Percentiles rank a stretch among this genome's conserved stretches.
Evolutionary conservation across 2,329 filamentous ascomycete genomes (phyloP).

Genomic region (Alternaria ethzedia): DNA sequence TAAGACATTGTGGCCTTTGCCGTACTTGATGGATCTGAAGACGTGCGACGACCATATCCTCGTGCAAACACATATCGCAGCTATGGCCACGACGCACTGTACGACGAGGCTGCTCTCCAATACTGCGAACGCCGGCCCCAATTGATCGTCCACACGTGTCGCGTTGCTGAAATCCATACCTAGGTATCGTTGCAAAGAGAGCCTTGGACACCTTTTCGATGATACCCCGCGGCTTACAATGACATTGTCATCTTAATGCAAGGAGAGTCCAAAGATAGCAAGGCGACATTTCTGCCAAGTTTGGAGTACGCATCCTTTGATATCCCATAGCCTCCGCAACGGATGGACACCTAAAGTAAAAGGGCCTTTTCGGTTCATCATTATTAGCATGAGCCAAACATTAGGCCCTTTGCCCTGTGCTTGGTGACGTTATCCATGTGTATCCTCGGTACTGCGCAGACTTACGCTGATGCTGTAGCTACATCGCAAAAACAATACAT

Average conservation of each 20-base stretch:
- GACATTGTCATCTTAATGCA: no score
- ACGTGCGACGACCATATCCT: slow-evolving; percentile 17
- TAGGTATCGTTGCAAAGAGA: not conserved
- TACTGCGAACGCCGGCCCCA: not conserved
- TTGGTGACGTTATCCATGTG: not conserved
- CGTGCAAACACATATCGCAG: slow-evolving; percentile 17
- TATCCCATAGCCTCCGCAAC: not conserved
- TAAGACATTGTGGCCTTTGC: slow-evolving; percentile 4
- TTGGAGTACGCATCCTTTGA: not conserved
- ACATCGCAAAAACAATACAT: not conserved
- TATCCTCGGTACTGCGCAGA: not conserved
- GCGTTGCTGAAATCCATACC: slow-evolving; percentile 1
- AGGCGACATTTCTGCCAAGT: not conserved
- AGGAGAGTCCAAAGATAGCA: not conserved
- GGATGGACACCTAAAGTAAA: not conserved
- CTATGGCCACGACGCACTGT: slow-evolving; percentile 7
- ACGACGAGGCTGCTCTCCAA: not conserved
- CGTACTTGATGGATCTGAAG: slow-evolving; percentile 15
- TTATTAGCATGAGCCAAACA: not conserved
- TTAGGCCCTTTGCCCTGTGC: not conserved
- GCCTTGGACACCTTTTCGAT: not conserved
- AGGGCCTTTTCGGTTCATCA: not conserved
- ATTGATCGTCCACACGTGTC: not conserved
- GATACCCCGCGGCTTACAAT: no score
- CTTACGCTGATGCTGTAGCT: not conserved